A percentile compares a stretch with the other conserved stretches of the same genome.
Evolutionary conservation across 2,329 filamentous ascomycete species (phyloP).

Genomic region (Phoma herbarum): DNA sequence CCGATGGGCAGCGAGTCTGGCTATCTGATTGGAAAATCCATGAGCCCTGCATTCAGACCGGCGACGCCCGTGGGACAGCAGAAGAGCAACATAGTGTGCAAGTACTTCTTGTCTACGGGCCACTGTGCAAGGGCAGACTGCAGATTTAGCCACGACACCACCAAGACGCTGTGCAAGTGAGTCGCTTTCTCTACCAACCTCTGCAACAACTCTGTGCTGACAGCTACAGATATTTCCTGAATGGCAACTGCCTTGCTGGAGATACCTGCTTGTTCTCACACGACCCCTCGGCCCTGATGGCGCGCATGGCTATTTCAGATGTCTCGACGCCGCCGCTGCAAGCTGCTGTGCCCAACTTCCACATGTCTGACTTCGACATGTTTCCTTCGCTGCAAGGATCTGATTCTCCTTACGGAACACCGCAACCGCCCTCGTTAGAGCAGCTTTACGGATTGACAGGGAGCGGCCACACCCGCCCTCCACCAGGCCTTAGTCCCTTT

Average conservation of each 20-base stretch:
- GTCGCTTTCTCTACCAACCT: constrained; percentile 52
- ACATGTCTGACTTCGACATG: constrained; percentile 82
- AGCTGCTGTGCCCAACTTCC: constrained; percentile 72
- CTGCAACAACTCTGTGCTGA: constrained; percentile 26
- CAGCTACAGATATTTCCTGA: constrained; percentile 82
- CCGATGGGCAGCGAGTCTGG: constrained; percentile 64
- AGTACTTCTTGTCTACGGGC: constrained; percentile 96
- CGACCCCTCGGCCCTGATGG: constrained; percentile 86
- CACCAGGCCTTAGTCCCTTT: constrained; percentile 73
- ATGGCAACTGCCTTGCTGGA: constrained; percentile 92
- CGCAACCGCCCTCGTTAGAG: constrained; percentile 52
- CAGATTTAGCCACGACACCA: constrained; percentile 95
- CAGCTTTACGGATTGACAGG: constrained; percentile 52
- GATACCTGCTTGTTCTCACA: constrained; percentile 97
- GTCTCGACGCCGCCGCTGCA: constrained; percentile 70
- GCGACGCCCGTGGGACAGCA: constrained; percentile 78
- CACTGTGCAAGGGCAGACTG: constrained; percentile 95
- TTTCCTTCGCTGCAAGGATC: constrained; percentile 77
- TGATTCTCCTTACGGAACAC: constrained; percentile 53
- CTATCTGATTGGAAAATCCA: constrained; percentile 88
- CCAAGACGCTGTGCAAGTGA: constrained; percentile 97
- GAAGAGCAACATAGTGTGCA: constrained; percentile 91
- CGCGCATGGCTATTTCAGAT: constrained; percentile 78
- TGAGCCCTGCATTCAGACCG: constrained; percentile 75
- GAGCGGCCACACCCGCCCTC: constrained; percentile 61